A percentile compares a stretch with the other conserved stretches of the same genome.
These are phyloP conservation scores for Aspergillus sojae DNA, from an alignment of 2,329 filamentous ascomycete genomes.

Conservation along the genomic window DNA sequence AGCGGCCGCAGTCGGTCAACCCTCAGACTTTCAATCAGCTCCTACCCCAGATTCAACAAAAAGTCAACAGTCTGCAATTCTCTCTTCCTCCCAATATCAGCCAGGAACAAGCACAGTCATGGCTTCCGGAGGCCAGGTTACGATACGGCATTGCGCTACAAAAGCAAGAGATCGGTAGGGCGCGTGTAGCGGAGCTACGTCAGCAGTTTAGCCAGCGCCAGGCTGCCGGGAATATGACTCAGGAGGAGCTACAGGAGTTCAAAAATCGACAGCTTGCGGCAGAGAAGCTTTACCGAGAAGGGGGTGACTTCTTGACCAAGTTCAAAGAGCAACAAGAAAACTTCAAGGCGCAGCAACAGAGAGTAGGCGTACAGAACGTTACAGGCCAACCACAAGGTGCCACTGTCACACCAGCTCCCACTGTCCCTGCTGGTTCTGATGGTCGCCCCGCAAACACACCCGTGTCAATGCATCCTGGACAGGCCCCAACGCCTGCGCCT, in stretches of 20 bases:
- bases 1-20: slow-evolving; percentile 38
- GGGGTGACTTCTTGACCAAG: slow-evolving; percentile 50
- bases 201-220: slow-evolving; percentile 43
- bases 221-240: slow-evolving; percentile 40
- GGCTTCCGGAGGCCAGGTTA: slow-evolving; percentile 50
- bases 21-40: slow-evolving; percentile 46
- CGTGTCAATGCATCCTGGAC: slow-evolving; percentile 35
- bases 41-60: slow-evolving; percentile 49
- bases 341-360: slow-evolving; percentile 44
- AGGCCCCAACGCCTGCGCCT: slow-evolving; percentile 41
- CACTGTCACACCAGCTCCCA: slow-evolving; percentile 11
- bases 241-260: slow-evolving; percentile 47
- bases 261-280: slow-evolving; percentile 44
- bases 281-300: slow-evolving; percentile 46
- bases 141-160: slow-evolving; percentile 53
- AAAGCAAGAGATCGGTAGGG: slow-evolving; percentile 50
- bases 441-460: slow-evolving; percentile 28
- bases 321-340: slow-evolving; percentile 53
- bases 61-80: slow-evolving; percentile 49
- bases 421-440: slow-evolving; percentile 21
- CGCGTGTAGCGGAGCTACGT: slow-evolving; percentile 46
- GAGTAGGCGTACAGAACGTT: slow-evolving; percentile 21
- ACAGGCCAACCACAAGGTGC: slow-evolving; percentile 9
- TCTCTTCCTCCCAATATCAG: slow-evolving; percentile 49
- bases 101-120: slow-evolving; percentile 46